Percentiles rank a stretch among this genome's conserved stretches.
Evolutionary conservation across 306 rosid species (phyloP).

Genomic region (Parietaria judaica): DNA sequence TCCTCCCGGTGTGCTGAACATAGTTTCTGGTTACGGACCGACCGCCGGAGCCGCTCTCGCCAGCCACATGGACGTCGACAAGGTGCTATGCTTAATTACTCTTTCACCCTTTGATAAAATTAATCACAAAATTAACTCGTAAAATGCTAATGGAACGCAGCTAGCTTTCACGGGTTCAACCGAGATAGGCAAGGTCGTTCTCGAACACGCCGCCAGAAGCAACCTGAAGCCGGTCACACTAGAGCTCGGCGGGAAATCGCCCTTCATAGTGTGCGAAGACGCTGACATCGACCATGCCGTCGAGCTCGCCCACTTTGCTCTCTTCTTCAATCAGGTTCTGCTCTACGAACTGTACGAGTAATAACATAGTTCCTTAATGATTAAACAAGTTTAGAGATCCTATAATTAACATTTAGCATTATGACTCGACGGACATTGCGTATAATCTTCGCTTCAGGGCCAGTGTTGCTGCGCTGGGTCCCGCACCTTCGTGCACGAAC

Average conservation of each 20-base stretch:
- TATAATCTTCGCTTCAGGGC: constrained; percentile 37
- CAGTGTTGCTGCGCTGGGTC: constrained; percentile 98
- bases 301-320: constrained; percentile 84
- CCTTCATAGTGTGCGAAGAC: constrained; percentile 78
- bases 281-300: constrained; percentile 79
- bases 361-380: too few species aligned
- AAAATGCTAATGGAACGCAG: constrained; percentile 22
- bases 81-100: constrained; percentile 32
- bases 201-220: constrained; percentile 75
- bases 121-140: too few species aligned
- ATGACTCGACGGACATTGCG: too few species aligned
- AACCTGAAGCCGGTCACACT: constrained; percentile 83
- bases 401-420: too few species aligned
- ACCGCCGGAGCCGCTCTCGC: constrained; percentile 93
- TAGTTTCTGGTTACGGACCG: constrained; percentile 84
- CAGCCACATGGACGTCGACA: constrained; percentile 89
- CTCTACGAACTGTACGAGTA: too few species aligned
- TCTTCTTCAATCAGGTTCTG: constrained; percentile 80
- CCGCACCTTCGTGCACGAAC: constrained; percentile 84
- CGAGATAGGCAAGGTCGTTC: constrained; percentile 57
- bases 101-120: too few species aligned
- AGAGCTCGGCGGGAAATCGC: constrained; percentile 97
- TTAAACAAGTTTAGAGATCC: too few species aligned
- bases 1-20: constrained; percentile 83
- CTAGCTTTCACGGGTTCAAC: constrained; percentile 93